These are phyloP conservation scores for Talaromyces sp. DNA, from an alignment of 2,329 filamentous ascomycete species.

Conservation along the genomic window DNA sequence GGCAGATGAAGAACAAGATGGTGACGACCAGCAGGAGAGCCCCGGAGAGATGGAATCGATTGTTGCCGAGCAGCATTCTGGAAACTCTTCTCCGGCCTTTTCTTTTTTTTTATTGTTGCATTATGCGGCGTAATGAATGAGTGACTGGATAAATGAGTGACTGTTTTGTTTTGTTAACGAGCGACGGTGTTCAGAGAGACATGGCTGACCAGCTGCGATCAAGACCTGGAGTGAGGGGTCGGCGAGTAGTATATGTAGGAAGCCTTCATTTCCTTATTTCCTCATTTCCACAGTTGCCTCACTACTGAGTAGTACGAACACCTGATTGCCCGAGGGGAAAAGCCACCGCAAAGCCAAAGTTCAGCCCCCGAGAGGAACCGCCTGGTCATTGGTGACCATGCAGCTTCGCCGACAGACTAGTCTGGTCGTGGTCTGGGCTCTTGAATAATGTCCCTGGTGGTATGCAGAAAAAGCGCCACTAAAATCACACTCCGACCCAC, in stretches of 20 bases:
- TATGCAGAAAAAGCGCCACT: background rate
- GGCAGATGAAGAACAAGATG: background rate
- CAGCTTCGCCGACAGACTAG: background rate
- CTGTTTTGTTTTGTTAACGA: background rate
- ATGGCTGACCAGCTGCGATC: background rate
- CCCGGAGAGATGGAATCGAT: background rate
- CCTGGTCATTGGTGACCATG: background rate
- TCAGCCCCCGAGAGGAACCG: background rate
- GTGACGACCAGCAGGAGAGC: background rate
- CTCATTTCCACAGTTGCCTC: background rate
- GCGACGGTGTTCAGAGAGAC: background rate
- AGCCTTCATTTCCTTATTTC: background rate
- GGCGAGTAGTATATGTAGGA: background rate
- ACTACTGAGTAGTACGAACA: background rate
- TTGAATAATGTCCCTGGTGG: background rate
- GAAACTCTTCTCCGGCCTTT: background rate
- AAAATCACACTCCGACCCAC: background rate
- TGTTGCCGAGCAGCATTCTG: background rate
- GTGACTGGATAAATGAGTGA: background rate
- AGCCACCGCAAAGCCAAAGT: background rate
- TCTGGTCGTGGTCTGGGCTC: background rate
- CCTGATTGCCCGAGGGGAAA: background rate
- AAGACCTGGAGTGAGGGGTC: background rate
- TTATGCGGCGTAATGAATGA: background rate
- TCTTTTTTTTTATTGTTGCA: background rate